These are phyloP conservation scores for Cryptococcus floricola DNA, from an alignment of 1,284 basidiomycete species.

Conservation along the genomic window DNA sequence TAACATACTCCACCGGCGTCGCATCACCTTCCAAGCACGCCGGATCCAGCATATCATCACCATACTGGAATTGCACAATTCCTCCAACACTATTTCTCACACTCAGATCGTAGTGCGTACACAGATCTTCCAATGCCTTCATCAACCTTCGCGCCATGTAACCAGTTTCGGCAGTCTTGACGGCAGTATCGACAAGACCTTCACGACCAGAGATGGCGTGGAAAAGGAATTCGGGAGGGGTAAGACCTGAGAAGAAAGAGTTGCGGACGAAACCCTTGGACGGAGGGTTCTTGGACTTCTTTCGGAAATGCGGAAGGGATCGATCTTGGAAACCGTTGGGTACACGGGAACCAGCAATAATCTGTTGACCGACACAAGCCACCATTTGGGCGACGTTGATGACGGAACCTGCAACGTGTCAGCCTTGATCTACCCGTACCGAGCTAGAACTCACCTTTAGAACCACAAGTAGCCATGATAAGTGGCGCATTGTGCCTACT, in stretches of 20 bases:
- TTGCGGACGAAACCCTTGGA: slow-evolving; percentile 98
- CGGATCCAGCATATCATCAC: slow-evolving; percentile 95
- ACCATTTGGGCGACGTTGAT: slow-evolving; percentile 99
- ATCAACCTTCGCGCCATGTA: slow-evolving; percentile 99
- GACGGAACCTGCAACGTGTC: slow-evolving; percentile 68
- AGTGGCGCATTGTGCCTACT: slow-evolving; percentile 94
- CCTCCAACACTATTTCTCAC: slow-evolving; percentile 93
- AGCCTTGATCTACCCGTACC: slow-evolving; percentile 7
- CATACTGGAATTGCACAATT: slow-evolving; percentile 97
- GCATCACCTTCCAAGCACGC: slow-evolving; percentile 93
- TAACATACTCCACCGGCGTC: slow-evolving; percentile 81
- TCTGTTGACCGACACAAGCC: slow-evolving; percentile 98
- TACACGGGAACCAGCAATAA: slow-evolving; percentile 96
- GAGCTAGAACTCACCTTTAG: slow-evolving; percentile 67
- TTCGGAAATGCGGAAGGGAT: slow-evolving; percentile 95
- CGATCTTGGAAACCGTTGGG: slow-evolving; percentile 99
- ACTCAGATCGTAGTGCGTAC: slow-evolving; percentile 94
- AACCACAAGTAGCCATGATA: slow-evolving; percentile 99
- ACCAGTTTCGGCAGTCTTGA: slow-evolving; percentile 99
- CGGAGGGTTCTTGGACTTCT: slow-evolving; percentile 94
- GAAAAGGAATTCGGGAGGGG: slow-evolving; percentile 95
- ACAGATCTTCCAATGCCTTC: slow-evolving; percentile 98
- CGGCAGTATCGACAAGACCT: slow-evolving; percentile 97
- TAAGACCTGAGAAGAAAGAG: slow-evolving; percentile 92
- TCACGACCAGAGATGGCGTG: slow-evolving; percentile 99